Conservation (phyloP, 305 asterid genomes). For the Rubia peregrina region DNA sequence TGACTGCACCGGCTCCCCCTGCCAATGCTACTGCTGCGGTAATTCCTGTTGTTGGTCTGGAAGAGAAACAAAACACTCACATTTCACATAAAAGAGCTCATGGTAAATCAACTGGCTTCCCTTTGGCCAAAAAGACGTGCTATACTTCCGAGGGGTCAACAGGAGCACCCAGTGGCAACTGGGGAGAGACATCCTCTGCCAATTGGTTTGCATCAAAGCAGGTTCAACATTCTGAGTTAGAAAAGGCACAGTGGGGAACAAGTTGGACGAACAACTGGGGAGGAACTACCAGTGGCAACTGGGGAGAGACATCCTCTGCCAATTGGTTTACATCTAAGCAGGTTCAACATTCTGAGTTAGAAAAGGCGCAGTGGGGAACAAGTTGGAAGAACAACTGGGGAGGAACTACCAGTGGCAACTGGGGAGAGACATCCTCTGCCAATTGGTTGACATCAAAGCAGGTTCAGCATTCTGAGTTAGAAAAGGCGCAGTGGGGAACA, state of each 20-base stretch:
- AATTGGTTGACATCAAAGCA: slow-evolving; percentile 5
- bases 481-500: slow-evolving; percentile 14
- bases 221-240: slow-evolving; percentile 5
- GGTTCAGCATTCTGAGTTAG: slow-evolving; percentile 3
- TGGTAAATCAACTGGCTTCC: not conserved
- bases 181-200: slow-evolving; percentile 13
- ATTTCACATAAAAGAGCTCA: slow-evolving; percentile 8
- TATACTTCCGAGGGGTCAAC: slow-evolving; percentile 2
- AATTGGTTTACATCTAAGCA: slow-evolving; percentile 4
- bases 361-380: slow-evolving; percentile 13
- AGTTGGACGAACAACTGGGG: slow-evolving; percentile 19
- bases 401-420: slow-evolving; percentile 11
- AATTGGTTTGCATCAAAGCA: slow-evolving; percentile 6
- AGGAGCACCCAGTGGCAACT: slow-evolving; percentile 5
- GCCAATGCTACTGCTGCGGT: slow-evolving; percentile 15
- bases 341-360: slow-evolving; percentile 4
- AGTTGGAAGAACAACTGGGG: slow-evolving; percentile 20
- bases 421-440: slow-evolving; percentile 13
- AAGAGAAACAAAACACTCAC: slow-evolving; percentile 14
- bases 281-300: slow-evolving; percentile 12
- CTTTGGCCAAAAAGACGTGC: slow-evolving; percentile 1
- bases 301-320: slow-evolving; percentile 13
- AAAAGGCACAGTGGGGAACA: slow-evolving; percentile 14
- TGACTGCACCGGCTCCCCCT: slow-evolving; percentile 15
- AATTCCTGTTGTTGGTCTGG: slow-evolving; percentile 17